Evolutionary conservation across 345 rosid species (phyloP).

Genomic region (Populus deltoides): DNA sequence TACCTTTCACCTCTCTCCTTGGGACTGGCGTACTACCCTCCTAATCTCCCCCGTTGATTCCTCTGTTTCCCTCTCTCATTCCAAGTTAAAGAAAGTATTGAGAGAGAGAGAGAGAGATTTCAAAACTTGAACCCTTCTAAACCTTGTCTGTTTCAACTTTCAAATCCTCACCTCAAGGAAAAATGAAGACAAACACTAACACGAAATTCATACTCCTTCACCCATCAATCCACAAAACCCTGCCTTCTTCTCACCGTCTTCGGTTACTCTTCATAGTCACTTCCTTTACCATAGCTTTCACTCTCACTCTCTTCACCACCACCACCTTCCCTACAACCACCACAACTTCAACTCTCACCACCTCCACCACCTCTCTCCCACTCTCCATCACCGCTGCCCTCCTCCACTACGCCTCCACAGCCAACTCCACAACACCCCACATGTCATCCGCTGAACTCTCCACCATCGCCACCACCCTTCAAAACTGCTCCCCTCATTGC

Average conservation of each 20-base stretch:
- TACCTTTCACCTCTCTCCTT: not conserved
- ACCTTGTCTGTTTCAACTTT: not conserved
- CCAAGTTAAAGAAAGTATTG: not conserved
- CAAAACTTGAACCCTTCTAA: not conserved
- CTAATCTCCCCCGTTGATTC: conserved; percentile 29
- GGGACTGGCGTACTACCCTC: conserved; percentile 1
- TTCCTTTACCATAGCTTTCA: conserved; percentile 71
- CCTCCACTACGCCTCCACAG: conserved; percentile 61
- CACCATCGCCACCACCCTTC: conserved; percentile 46
- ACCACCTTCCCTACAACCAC: conserved; percentile 28
- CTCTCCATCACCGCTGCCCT: conserved; percentile 55
- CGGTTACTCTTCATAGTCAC: conserved; percentile 54
- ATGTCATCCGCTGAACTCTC: conserved; percentile 73
- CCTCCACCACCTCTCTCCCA: conserved; percentile 36
- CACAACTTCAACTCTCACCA: conserved; percentile 15
- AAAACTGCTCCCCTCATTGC: conserved; percentile 42
- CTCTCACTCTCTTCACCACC: conserved; percentile 55
- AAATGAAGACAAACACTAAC: conserved; percentile 56
- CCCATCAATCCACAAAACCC: conserved; percentile 55
- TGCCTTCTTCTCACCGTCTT: conserved; percentile 43
- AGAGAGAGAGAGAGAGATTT: not conserved
- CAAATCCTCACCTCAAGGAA: not conserved
- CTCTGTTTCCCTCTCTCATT: conserved; percentile 12
- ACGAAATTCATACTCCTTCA: conserved; percentile 77
- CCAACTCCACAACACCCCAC: conserved; percentile 47